Percentiles rank a stretch among this genome's conserved stretches.
phyloP scores from a whole-genome alignment of 345 rosid species.

The Lepidium africanum region DNA sequence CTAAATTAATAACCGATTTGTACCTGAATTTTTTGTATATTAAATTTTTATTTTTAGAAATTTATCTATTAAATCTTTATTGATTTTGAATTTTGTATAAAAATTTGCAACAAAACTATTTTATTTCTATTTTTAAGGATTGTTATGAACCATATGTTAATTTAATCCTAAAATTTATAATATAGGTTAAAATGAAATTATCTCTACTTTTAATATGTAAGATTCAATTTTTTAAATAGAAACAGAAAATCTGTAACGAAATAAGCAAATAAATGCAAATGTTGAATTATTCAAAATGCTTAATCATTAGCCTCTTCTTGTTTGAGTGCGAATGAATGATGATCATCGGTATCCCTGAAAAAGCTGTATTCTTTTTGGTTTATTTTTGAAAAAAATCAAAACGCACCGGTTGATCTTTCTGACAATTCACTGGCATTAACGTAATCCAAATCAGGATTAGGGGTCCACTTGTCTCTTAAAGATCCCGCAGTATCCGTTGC shows the following conservation, averaged over 20 bases:
- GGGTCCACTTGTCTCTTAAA: slow-evolving; percentile 11
- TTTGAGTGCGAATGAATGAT: slow-evolving; percentile 1
- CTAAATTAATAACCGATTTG: too few species aligned
- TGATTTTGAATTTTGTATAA: too few species aligned
- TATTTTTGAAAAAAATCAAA: neutral
- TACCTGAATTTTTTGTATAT: too few species aligned
- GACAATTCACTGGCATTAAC: slow-evolving; percentile 12
- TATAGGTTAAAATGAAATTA: too few species aligned
- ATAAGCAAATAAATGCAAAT: neutral
- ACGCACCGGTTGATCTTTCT: slow-evolving; percentile 13
- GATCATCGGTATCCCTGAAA: neutral
- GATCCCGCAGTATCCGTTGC: slow-evolving; percentile 12
- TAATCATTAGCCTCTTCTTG: slow-evolving; percentile 1
- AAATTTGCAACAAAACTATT: too few species aligned
- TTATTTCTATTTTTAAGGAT: too few species aligned
- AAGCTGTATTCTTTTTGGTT: neutral
- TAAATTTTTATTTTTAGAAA: too few species aligned
- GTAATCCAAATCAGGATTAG: slow-evolving; percentile 1
- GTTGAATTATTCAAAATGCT: neutral
- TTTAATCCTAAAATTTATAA: too few species aligned
- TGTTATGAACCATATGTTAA: too few species aligned
- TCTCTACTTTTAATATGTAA: too few species aligned
- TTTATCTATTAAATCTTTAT: too few species aligned
- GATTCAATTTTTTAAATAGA: neutral
- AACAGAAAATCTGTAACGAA: neutral